phyloP scores from a whole-genome alignment of 441 rosid genomes.

The Aleurites moluccanus region DNA sequence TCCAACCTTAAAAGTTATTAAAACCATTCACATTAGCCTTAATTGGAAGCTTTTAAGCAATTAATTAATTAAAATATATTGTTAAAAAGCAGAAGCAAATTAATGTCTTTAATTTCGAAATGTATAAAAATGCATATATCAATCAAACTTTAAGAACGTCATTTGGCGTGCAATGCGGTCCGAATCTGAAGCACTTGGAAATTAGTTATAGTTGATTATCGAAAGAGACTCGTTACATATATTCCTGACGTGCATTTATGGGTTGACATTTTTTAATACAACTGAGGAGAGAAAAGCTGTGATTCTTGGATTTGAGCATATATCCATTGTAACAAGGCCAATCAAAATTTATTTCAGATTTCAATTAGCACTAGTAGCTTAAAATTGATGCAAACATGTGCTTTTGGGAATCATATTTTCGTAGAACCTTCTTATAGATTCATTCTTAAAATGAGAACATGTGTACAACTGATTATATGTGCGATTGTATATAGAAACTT shows the following conservation, averaged over 20 bases:
- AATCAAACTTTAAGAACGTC: neutral
- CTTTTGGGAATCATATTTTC: slow-evolving; percentile 14
- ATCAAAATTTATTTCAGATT: neutral
- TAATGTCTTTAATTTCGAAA: too few species aligned
- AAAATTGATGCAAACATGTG: neutral
- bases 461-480: too few species aligned
- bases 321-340: neutral
- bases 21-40: neutral
- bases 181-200: slow-evolving; percentile 21
- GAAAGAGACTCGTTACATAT: neutral
- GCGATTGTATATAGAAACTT: too few species aligned
- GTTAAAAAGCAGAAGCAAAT: too few species aligned
- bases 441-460: too few species aligned
- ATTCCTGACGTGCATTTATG: slow-evolving; percentile 14
- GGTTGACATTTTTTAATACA: slow-evolving; percentile 11
- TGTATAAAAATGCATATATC: too few species aligned
- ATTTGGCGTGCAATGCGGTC: slow-evolving; percentile 17
- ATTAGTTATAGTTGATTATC: neutral
- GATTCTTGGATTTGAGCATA: neutral
- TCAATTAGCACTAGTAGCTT: slow-evolving; percentile 3
- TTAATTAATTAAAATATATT: neutral
- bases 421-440: too few species aligned
- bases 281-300: neutral
- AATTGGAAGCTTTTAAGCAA: neutral
- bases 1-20: neutral